Evolutionary conservation across 2,329 filamentous ascomycete genomes (phyloP), one percentile per base, ranked within the genome.

Genomic region (Lasiodiplodia gonubiensis): DNA sequence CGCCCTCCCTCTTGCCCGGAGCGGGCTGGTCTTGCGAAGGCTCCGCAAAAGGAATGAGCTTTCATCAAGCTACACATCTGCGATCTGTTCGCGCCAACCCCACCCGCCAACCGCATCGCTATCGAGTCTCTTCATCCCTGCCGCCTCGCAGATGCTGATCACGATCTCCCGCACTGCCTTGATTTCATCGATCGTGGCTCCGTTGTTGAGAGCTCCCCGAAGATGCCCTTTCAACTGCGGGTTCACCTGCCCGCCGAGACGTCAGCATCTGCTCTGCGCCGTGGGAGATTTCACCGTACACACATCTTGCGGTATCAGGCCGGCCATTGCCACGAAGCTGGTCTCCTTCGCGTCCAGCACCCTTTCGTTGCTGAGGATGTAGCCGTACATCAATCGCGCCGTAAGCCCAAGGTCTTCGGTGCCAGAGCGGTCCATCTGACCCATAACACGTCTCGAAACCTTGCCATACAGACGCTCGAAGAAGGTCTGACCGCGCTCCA

Each of bases 191-290:
- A 80, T 75, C 1, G 80, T 81, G 39, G 83, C 84, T 3, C 84
- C 84, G 64, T 81, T 81, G 69, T 85, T 85, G 30, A 86, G 70
- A 1, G 83, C 82, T 3, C 84, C 84, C 70, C 78, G 80, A 18
- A 86, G 77, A 75, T 86, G 85, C 4, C 84, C 84, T 69, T 86
- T 86, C 55, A 86, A 73, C 70, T 86, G 84, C 6, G 83, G 81
- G 68, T 86, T 85, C 21, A 85, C 80, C 82, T 83, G 14, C 14
- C 23, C 67, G 63, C 18, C 33, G 11, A 46, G 42, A 46, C 21
- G 42, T 66, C 21, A 66, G 63, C 18, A 18, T 23, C n/a, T 12
- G 5, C 14, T 42, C 14, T 21, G 25, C 27, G 14, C 2, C 23
- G 12, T 12, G 21, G 55, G 42, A 46, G 18, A 46, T 46, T n/a